Evolutionary conservation across 2,329 filamentous ascomycete species (phyloP), one percentile per base, ranked within the genome.

Genomic region (Fusarium metavorans): DNA sequence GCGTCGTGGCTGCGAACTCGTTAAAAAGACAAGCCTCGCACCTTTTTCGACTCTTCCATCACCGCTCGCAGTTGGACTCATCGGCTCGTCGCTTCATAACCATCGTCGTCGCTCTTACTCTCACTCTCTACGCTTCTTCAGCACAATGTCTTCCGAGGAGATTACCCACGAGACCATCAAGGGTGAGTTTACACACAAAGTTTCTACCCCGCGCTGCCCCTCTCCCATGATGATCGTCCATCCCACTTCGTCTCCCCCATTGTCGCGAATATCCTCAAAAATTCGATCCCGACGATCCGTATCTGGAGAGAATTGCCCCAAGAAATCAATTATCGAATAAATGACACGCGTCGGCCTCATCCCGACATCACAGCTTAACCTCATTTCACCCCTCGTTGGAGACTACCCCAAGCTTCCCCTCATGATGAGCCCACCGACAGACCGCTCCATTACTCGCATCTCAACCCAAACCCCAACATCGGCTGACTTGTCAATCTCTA

Each of bases 161-260:
- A 90, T 94, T 84, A 89, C 88, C 77, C 92, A 94, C 88, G 90
- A 91, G 83, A 94, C 92, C 82, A 94, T 94, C 88, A 90, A 94
- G 87, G 91, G 92, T 92, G 87, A 77, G 84, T 82, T 18, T 68
- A 71, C 73, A 71, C 14, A 23, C 41, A 61, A 56, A 70, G 75
- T 73, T 72, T 65, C 64, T 73, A 64, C 68, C 65, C 60, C 71
- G 64, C 71, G 63, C 64, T 79, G 77, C 77, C 77, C 77, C 77
- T 78, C 77, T 76, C 70, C 69, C 77, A 78, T 78, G 76, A 78
- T 76, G 67, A 68, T 54, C 32, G 54, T 35, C 58, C 54, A 45
- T 39, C 18, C 25, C 68, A 34, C 23, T 48, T 16, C 45, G 67
- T 60, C 37, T 52, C 16, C 11, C 34, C 11, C 37, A 25, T n/a